Evolutionary conservation across 441 rosid species (phyloP).

Genomic region (Euphorbia schlechtendalii): DNA sequence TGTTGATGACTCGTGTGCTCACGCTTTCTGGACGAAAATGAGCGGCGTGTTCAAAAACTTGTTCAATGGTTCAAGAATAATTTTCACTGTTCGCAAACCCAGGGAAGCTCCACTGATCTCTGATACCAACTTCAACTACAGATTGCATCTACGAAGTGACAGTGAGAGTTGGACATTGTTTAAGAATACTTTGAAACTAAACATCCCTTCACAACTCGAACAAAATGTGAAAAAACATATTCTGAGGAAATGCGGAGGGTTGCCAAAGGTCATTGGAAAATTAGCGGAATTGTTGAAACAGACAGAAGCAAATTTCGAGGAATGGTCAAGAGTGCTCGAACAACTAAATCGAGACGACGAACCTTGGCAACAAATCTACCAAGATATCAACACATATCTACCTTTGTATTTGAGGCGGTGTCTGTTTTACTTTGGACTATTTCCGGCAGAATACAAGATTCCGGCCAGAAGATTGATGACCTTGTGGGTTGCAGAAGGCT

Average conservation of each 20-base stretch:
- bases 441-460: neutral
- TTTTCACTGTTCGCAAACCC: neutral
- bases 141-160: slow-evolving; percentile 1
- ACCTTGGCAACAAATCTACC: neutral
- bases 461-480: slow-evolving; percentile 1
- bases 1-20: neutral
- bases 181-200: neutral
- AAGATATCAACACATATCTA: neutral
- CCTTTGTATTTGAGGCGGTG: neutral
- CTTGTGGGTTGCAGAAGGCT: slow-evolving; percentile 2
- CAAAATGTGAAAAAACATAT: neutral
- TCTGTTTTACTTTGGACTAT: slow-evolving; percentile 4
- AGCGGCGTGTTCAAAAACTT: too few relatives aligned
- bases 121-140: neutral
- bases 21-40: neutral
- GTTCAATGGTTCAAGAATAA: neutral
- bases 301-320: neutral
- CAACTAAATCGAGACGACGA: neutral
- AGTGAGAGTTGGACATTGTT: slow-evolving; percentile 2
- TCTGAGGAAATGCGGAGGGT: slow-evolving; percentile 2
- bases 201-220: neutral
- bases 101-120: neutral
- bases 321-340: slow-evolving; percentile 4
- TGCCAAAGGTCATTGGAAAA: neutral
- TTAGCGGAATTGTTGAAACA: neutral